Evolutionary conservation across 2,329 filamentous ascomycete genomes (phyloP), one percentile per base, ranked within the genome.

Genomic region (Penicillium sp.): DNA sequence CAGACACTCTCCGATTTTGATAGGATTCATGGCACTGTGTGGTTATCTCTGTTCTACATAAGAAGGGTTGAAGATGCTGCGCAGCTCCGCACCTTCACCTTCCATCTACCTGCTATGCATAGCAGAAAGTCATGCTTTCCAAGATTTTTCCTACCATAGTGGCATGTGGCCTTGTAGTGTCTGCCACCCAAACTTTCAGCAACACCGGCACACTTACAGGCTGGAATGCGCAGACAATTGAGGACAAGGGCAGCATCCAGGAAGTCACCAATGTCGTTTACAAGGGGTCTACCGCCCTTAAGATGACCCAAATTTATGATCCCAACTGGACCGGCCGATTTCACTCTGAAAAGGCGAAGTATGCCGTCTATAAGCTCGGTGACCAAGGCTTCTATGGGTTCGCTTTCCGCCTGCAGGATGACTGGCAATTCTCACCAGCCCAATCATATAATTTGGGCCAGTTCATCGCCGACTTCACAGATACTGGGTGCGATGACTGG

Each of bases 311-410:
- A 24, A 49, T 60, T 31, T 76, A 76, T 64, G 70, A 76, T 53
- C 31, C 70, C 0, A 62, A 52, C 58, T 78, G 75, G 62, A 63
- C 46, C 2, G 76, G 72, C 18, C 76, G 77, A 9, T 80, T 79
- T 63, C 77, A 80, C 66, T 76, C 78, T 33, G 78, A 80, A 63
- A 74, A 74, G 11, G 66, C 70, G 51, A 70, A 74, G 54, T 65
- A 73, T 58, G 63, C 74, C 54, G 77, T 70, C 16, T 80, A 80
- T 67, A 63, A 69, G 53, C 72, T 69, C 48, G 76, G 74, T 42
- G 73, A 80, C 49, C 66, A 65, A 18, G 73, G 72, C 22, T 79
- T 75, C 66, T 80, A 81, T 67, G 76, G 78, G 31, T 81, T 81
- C 62, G 66, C 69, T 0, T 80, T 81, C 67, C 74, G 76, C n/a